Conservation (phyloP, 352 stramenopile species). For the Phytopythium kandeliae region DNA sequence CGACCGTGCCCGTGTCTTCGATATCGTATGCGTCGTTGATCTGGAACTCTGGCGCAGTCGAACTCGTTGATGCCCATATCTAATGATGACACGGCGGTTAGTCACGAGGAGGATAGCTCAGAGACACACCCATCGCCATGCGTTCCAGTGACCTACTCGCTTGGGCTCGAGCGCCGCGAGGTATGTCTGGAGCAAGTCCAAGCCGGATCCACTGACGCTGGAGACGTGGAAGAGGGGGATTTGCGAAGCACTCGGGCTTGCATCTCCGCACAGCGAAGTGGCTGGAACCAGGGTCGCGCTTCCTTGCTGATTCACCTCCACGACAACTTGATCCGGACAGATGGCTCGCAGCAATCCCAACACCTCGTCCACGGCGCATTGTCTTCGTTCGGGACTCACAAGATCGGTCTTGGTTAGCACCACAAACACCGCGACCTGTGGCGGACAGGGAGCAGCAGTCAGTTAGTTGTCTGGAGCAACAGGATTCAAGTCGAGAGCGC, state of each 20-base stretch:
- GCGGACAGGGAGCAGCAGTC: not conserved
- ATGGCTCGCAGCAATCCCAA: slow-evolving; percentile 29
- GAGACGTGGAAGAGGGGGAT: slow-evolving; percentile 67
- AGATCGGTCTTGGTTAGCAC: slow-evolving; percentile 78
- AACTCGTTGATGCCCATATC: slow-evolving; percentile 42
- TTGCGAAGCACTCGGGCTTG: not conserved
- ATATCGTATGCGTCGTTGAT: slow-evolving; percentile 77
- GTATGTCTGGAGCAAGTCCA: slow-evolving; percentile 55
- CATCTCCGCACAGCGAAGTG: too few species aligned
- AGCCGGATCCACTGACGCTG: slow-evolving; percentile 43
- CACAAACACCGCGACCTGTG: slow-evolving; percentile 59
- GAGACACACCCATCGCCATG: too few species aligned
- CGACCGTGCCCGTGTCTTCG: slow-evolving; percentile 59
- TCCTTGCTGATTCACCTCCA: slow-evolving; percentile 7
- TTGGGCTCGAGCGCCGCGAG: slow-evolving; percentile 52
- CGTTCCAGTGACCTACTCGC: too few species aligned
- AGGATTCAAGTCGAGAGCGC: too few species aligned
- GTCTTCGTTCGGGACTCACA: slow-evolving; percentile 34
- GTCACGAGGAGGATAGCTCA: not conserved
- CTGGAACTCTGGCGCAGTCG: slow-evolving; percentile 62
- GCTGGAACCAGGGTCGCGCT: slow-evolving; percentile 6
- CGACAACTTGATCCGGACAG: slow-evolving; percentile 18
- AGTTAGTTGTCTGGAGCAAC: too few species aligned
- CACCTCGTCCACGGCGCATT: slow-evolving; percentile 41
- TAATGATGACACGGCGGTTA: slow-evolving; percentile 3